Percentiles rank a stretch among this genome's conserved stretches.
Conservation (phyloP, 1,284 basidiomycete species). For the Ceratobasidium papillatum region DNA sequence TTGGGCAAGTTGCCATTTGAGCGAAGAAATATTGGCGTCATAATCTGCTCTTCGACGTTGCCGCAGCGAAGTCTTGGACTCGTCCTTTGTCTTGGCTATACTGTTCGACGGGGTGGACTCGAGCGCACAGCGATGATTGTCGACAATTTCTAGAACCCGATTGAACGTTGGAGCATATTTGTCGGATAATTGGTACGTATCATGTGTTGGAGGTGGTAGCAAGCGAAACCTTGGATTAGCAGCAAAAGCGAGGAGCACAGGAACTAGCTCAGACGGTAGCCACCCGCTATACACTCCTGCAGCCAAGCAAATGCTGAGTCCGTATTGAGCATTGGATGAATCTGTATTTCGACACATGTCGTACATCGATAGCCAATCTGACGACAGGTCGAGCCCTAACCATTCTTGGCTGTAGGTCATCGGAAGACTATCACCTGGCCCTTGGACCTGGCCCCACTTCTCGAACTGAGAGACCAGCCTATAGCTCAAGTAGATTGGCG, state of each 20-base stretch:
- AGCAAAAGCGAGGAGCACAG: conserved; percentile 13
- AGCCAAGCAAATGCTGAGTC: background rate
- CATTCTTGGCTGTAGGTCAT: background rate
- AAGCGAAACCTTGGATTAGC: background rate
- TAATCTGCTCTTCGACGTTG: background rate
- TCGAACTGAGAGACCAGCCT: background rate
- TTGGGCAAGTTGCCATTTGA: background rate
- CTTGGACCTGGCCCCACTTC: background rate
- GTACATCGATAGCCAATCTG: conserved; percentile 18
- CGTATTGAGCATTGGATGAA: background rate
- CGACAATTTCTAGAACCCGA: background rate
- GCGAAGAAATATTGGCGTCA: background rate
- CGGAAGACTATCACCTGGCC: background rate
- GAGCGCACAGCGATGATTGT: no score
- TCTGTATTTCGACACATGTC: background rate
- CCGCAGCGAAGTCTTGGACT: background rate
- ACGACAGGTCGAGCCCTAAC: background rate
- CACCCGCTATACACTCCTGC: background rate
- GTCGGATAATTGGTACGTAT: background rate
- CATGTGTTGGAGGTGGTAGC: background rate
- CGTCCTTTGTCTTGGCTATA: background rate
- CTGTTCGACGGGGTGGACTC: background rate
- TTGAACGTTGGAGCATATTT: background rate
- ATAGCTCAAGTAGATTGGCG: background rate
- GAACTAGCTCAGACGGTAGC: conserved; percentile 2